Conservation (phyloP, 306 rosid genomes). For the Canavalia gladiata region DNA sequence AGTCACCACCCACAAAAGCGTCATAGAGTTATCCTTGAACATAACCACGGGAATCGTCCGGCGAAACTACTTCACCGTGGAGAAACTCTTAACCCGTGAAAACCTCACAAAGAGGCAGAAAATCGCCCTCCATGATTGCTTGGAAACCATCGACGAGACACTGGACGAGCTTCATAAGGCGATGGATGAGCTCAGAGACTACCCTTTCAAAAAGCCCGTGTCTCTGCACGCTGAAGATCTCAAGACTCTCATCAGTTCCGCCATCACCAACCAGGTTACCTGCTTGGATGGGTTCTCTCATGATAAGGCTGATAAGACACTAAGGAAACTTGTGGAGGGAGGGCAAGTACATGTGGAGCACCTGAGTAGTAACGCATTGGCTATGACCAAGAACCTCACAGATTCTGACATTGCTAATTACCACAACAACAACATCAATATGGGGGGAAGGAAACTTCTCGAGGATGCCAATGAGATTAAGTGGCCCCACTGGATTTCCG, state of each 20-base stretch:
- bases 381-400: slow-evolving; percentile 82
- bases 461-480: not conserved
- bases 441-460: slow-evolving; percentile 42
- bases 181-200: slow-evolving; percentile 48
- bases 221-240: slow-evolving; percentile 74
- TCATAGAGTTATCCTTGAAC: slow-evolving; percentile 59
- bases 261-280: slow-evolving; percentile 88
- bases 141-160: slow-evolving; percentile 71
- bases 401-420: slow-evolving; percentile 63
- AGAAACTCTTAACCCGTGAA: slow-evolving; percentile 45
- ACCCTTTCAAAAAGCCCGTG: slow-evolving; percentile 61
- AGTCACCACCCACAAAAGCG: slow-evolving; percentile 56
- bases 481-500: slow-evolving; percentile 94
- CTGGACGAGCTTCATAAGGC: slow-evolving; percentile 61
- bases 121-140: slow-evolving; percentile 74
- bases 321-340: slow-evolving; percentile 53
- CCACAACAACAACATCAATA: slow-evolving; percentile 24
- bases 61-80: slow-evolving; percentile 56
- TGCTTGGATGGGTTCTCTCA: slow-evolving; percentile 91
- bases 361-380: slow-evolving; percentile 83
- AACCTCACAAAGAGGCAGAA: slow-evolving; percentile 63
- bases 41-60: slow-evolving; percentile 59
- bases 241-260: slow-evolving; percentile 72
- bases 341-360: slow-evolving; percentile 69
- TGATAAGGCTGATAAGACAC: slow-evolving; percentile 54